A percentile compares a stretch with the other conserved stretches of the same genome.
Conservation (phyloP, 176 grass and related monocot genomes). For the Ananas comosus region DNA sequence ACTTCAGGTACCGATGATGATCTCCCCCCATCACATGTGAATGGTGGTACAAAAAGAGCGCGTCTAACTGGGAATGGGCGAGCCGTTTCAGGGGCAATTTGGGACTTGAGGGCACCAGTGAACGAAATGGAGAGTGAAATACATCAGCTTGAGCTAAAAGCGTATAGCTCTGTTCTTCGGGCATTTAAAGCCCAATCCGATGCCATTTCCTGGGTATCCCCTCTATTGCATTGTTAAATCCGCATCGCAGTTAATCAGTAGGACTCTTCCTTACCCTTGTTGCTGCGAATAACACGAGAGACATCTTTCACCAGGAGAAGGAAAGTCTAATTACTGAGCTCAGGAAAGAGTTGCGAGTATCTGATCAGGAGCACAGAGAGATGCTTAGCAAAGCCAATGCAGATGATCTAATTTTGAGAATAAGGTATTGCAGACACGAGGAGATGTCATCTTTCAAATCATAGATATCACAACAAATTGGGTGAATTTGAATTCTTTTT, state of each 20-base stretch:
- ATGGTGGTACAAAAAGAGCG: slow-evolving; percentile 44
- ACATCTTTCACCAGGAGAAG: slow-evolving; percentile 63
- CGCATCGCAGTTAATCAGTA: not conserved
- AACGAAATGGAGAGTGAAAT: slow-evolving; percentile 81
- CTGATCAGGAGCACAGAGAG: slow-evolving; percentile 80
- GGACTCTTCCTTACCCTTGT: no score
- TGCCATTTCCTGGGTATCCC: slow-evolving; percentile 76
- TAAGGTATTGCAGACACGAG: slow-evolving; percentile 42
- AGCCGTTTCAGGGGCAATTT: slow-evolving; percentile 31
- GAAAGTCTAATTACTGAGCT: slow-evolving; percentile 91
- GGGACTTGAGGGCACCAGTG: slow-evolving; percentile 42
- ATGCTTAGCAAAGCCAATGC: slow-evolving; percentile 71
- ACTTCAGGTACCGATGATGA: slow-evolving; percentile 88
- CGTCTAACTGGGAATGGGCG: slow-evolving; percentile 81
- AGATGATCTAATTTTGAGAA: slow-evolving; percentile 80
- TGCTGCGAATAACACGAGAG: not conserved
- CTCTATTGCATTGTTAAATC: slow-evolving; percentile 15
- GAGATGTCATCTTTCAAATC: not conserved
- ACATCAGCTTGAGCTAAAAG: slow-evolving; percentile 91
- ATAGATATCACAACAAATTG: no score
- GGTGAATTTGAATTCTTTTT: no score
- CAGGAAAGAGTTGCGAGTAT: slow-evolving; percentile 92
- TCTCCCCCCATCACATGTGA: slow-evolving; percentile 61
- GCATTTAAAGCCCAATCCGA: slow-evolving; percentile 99
- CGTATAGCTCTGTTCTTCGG: slow-evolving; percentile 84